phyloP scores from a whole-genome alignment of 2,329 filamentous ascomycete species.

The Acrodontium crateriforme region DNA sequence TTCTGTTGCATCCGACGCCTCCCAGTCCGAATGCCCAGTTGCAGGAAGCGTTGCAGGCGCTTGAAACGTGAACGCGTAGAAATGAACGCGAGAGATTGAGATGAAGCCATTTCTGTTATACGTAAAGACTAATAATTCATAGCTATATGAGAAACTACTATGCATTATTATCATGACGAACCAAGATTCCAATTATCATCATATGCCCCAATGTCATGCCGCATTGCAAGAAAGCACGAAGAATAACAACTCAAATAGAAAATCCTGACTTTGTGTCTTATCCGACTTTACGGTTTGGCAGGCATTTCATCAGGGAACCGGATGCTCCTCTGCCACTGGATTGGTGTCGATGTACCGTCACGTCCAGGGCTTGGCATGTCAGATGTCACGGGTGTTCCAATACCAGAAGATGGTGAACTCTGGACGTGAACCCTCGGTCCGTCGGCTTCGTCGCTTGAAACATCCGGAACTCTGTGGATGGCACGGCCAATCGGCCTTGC shows the following conservation, averaged over 20 bases:
- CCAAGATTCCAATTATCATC: no score
- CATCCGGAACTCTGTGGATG: constrained; percentile 4
- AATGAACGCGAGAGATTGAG: no score
- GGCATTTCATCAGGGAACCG: constrained; percentile 16
- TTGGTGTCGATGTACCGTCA: constrained; percentile 3
- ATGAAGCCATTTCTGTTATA: no score
- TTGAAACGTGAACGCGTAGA: no score
- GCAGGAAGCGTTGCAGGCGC: constrained; percentile 20
- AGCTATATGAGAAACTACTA: no score
- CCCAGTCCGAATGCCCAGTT: constrained; percentile 29
- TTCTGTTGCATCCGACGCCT: constrained; percentile 23
- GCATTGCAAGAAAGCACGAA: no score
- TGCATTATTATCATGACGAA: no score
- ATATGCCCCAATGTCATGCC: no score
- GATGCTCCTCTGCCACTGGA: constrained; percentile 17
- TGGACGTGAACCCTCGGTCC: constrained; percentile 3
- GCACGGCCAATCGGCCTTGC: constrained; percentile 4
- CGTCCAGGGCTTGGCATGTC: constrained; percentile 1
- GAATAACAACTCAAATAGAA: no score
- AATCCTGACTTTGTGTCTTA: no score
- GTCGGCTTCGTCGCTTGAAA: constrained; percentile 2
- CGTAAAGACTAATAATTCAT: no score
- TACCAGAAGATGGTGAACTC: constrained; percentile 3
- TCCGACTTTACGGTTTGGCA: no score
- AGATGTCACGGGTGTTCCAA: neutral